Evolutionary conservation across 179 eudicot species (phyloP), one percentile per base, ranked within the genome.

Genomic region (Drosera spatulata): DNA sequence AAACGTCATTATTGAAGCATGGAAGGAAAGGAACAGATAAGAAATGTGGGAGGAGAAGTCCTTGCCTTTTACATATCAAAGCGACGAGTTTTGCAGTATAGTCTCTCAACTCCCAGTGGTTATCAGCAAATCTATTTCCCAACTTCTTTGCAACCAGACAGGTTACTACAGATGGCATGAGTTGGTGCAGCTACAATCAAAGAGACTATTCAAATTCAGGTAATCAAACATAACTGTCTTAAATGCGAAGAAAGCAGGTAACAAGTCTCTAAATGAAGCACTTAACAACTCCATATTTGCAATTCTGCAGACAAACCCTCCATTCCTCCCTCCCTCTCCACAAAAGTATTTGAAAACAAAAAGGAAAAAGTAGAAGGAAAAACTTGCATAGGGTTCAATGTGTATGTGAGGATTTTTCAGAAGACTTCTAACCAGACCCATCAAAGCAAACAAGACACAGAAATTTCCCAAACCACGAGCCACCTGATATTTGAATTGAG

Each of bases 81-180:
- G 93, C 89, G 73, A 89, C 83, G 53, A 93, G 68, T 51, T 77
- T 84, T 61, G 97, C 95, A 41, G 91, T 59, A 62, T 86, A 86
- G 79, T 89, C 77, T 69, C 99, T 75, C 15, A 89, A 95, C 63
- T 89, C 95, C 97, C 99, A 93, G 72, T 93, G 99, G 61, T 85
- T 83, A 68, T 93, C 97, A 14, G 94, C 73, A 50, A 79, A 58
- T 55, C 80, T 75, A 73, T 75, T 78, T 52, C 99, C 97, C 69
- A 89, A 65, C 63, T 82, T 82, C 75, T 85, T 93, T 4, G 86
- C 95, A 61, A 89, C 86, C 66, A 89, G 75, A 77, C 99, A 93
- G 44, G 99, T 89, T 69, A 89, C 73, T 53, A 93, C 74, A 54
- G 99, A 83, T 41, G 99, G 99, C 97, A 93, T 86, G 70, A 86